A percentile compares a stretch with the other conserved stretches of the same genome.
phyloP scores from a whole-genome alignment of 106 monocot genomes.

The Narthecium ossifragum region DNA sequence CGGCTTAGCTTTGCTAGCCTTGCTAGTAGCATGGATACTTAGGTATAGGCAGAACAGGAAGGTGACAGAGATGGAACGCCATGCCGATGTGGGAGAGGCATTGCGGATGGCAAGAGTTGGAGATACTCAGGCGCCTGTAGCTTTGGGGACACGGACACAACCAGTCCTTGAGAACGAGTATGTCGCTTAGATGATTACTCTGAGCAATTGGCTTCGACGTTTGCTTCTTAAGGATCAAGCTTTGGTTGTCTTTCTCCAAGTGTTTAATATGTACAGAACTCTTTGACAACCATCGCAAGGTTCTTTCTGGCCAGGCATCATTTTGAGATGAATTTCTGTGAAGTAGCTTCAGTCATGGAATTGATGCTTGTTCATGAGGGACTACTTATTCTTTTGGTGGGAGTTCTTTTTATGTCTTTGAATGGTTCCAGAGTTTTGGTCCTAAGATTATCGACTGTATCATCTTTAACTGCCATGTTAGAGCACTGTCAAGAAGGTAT shows the following conservation, averaged over 20 bases:
- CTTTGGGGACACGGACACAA: constrained; percentile 44
- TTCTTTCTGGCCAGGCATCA: constrained; percentile 1
- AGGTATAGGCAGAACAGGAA: constrained; percentile 28
- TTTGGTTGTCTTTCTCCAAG: not conserved
- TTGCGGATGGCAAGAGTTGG: constrained; percentile 40
- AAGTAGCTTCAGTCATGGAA: not conserved
- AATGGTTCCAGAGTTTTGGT: not conserved
- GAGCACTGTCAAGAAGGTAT: not conserved
- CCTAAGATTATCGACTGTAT: not conserved
- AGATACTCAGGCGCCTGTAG: constrained; percentile 49
- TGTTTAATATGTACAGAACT: constrained; percentile 21
- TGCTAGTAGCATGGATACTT: constrained; percentile 22
- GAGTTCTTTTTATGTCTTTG: constrained; percentile 1
- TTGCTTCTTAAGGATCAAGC: not conserved
- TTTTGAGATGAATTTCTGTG: not conserved
- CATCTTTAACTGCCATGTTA: not conserved
- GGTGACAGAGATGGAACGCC: constrained; percentile 41
- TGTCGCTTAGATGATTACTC: constrained; percentile 17
- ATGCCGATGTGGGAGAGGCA: constrained; percentile 40
- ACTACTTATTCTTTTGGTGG: constrained; percentile 10
- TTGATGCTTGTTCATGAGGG: not conserved
- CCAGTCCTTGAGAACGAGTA: constrained; percentile 64
- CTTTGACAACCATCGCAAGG: constrained; percentile 11
- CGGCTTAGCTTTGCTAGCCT: constrained; percentile 32
- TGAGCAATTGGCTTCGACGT: not conserved